Conservation (phyloP, 495 filamentous ascomycete species). For the Chlorociboria aeruginascens region DNA sequence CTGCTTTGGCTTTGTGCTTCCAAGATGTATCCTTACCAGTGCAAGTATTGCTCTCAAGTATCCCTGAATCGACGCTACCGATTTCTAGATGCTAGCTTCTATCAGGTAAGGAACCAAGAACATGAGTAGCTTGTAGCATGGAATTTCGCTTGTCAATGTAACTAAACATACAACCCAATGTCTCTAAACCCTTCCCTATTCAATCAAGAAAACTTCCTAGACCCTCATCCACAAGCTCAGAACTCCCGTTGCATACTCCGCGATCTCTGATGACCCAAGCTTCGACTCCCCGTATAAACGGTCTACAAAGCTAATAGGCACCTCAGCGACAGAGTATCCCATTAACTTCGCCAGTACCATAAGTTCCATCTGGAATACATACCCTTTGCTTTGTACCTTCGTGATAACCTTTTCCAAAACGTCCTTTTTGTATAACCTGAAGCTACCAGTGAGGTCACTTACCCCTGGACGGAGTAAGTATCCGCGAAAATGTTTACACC, state of each 20-base stretch:
- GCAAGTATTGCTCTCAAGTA: slow-evolving; percentile 2
- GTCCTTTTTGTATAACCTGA: slow-evolving; percentile 82
- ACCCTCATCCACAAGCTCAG: slow-evolving; percentile 82
- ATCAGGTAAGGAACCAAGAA: slow-evolving; percentile 1
- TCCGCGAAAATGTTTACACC: slow-evolving; percentile 91
- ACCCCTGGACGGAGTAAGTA: slow-evolving; percentile 90
- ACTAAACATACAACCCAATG: slow-evolving; percentile 3
- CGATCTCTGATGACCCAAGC: slow-evolving; percentile 87
- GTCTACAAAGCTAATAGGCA: slow-evolving; percentile 94
- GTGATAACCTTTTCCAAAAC: slow-evolving; percentile 83
- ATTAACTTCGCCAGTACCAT: slow-evolving; percentile 81
- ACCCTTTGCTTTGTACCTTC: slow-evolving; percentile 86
- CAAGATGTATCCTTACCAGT: slow-evolving; percentile 1
- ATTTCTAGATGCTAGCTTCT: slow-evolving; percentile 2
- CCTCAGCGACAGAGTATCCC: slow-evolving; percentile 76
- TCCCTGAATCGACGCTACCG: slow-evolving; percentile 4
- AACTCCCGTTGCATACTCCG: slow-evolving; percentile 95
- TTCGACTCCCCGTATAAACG: slow-evolving; percentile 93
- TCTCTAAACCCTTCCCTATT: slow-evolving; percentile 1
- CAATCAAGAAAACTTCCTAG: slow-evolving; percentile 21
- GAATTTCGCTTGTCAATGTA: slow-evolving; percentile 2
- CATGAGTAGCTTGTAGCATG: background rate
- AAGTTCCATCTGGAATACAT: slow-evolving; percentile 97
- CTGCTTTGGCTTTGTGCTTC: background rate
- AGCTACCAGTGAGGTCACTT: slow-evolving; percentile 89